These are phyloP conservation scores for Coniochaeta ligniaria DNA, from an alignment of 2,329 filamentous ascomycete genomes.

Conservation along the genomic window DNA sequence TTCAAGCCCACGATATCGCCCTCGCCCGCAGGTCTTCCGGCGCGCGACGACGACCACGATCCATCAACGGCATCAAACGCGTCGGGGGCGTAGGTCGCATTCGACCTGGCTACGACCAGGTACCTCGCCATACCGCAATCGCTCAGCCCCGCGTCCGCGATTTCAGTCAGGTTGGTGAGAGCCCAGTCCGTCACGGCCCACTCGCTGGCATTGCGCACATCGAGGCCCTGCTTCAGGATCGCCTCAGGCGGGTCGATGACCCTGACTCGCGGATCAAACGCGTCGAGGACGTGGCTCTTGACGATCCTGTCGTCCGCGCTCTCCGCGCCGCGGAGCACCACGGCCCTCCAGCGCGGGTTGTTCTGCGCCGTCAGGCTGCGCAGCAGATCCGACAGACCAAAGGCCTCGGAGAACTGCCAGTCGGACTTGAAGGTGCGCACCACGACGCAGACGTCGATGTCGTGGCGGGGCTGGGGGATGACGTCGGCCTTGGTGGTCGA, in stretches of 20 bases:
- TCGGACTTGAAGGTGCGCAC: conserved; percentile 1
- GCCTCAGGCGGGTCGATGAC: neutral
- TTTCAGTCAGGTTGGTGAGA: neutral
- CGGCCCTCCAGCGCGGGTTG: conserved; percentile 5
- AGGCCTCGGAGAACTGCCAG: neutral
- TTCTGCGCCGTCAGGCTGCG: conserved; percentile 2
- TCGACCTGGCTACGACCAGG: neutral
- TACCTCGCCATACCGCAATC: neutral
- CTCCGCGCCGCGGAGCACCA: conserved; percentile 2
- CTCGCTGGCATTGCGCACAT: neutral
- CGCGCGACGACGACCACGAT: neutral
- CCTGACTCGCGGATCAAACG: conserved; percentile 3
- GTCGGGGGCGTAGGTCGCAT: neutral
- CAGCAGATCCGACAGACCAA: conserved; percentile 4
- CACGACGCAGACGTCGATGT: conserved; percentile 7
- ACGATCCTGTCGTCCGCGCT: neutral
- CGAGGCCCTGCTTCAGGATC: neutral
- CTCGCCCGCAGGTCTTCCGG: neutral
- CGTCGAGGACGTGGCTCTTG: conserved; percentile 3
- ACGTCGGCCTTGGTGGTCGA: neutral
- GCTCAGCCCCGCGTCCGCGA: neutral
- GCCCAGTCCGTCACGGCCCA: neutral
- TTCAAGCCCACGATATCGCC: conserved; percentile 8
- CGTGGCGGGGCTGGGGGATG: neutral
- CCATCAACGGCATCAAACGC: neutral